These are phyloP conservation scores for Magnusiomyces ingens DNA, from an alignment of 1,139 yeast genomes.

Conservation along the genomic window DNA sequence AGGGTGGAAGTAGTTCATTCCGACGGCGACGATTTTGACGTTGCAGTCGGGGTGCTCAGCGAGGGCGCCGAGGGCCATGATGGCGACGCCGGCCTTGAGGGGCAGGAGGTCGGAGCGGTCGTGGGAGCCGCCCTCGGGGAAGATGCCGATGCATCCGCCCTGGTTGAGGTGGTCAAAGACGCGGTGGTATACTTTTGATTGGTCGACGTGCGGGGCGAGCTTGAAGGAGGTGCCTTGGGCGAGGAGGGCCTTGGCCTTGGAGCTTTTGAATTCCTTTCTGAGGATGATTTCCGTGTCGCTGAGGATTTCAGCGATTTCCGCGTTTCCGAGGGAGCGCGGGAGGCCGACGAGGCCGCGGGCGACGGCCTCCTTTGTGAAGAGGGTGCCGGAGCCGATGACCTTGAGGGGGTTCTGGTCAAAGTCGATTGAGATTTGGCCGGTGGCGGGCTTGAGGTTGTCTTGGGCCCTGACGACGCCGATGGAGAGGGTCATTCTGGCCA, in stretches of 20 bases:
- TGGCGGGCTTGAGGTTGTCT: slow-evolving; percentile 59
- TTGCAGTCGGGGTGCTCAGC: slow-evolving; percentile 58
- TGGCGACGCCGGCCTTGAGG: slow-evolving; percentile 93
- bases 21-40: slow-evolving; percentile 88
- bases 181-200: slow-evolving; percentile 67
- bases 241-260: slow-evolving; percentile 35
- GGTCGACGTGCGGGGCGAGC: slow-evolving; percentile 77
- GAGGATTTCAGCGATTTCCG: slow-evolving; percentile 59
- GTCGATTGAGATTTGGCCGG: slow-evolving; percentile 54
- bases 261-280: slow-evolving; percentile 64
- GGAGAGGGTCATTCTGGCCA: slow-evolving; percentile 69
- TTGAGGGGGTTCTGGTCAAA: slow-evolving; percentile 37
- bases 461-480: slow-evolving; percentile 92
- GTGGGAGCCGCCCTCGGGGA: slow-evolving; percentile 97
- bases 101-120: slow-evolving; percentile 89
- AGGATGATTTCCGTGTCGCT: slow-evolving; percentile 71
- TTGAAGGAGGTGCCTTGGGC: slow-evolving; percentile 54
- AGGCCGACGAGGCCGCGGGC: slow-evolving; percentile 67
- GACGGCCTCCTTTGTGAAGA: slow-evolving; percentile 59
- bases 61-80: slow-evolving; percentile 94
- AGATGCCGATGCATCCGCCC: slow-evolving; percentile 86
- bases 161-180: slow-evolving; percentile 77
- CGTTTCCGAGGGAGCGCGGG: slow-evolving; percentile 67
- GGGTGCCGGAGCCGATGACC: slow-evolving; percentile 61
- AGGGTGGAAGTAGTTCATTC: slow-evolving; percentile 95